These are phyloP conservation scores for Aspergillus tubingensis DNA, from an alignment of 2,329 filamentous ascomycete species.

Conservation along the genomic window DNA sequence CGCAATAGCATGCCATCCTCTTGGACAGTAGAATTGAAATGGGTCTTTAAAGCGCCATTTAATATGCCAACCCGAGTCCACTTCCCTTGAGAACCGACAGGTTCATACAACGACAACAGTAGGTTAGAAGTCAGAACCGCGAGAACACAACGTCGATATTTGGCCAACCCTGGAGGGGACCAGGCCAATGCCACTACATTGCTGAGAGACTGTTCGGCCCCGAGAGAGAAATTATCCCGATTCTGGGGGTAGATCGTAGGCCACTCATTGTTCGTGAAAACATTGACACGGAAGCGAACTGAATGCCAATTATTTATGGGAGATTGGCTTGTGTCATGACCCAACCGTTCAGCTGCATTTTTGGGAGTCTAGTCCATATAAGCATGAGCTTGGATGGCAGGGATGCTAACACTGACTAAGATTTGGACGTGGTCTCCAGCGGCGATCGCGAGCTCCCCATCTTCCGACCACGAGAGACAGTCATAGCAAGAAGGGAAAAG, in stretches of 20 bases:
- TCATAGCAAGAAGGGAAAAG: conserved; percentile 55
- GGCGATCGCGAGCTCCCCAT: conserved; percentile 60
- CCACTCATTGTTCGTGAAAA: conserved; percentile 56
- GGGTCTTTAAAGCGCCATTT: conserved; percentile 50
- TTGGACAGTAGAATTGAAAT: conserved; percentile 35
- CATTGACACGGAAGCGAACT: conserved; percentile 50
- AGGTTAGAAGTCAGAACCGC: conserved; percentile 60
- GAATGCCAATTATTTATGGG: conserved; percentile 38
- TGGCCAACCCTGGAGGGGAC: conserved; percentile 59
- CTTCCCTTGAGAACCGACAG: conserved; percentile 46
- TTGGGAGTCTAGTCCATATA: conserved; percentile 30
- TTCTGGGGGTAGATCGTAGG: conserved; percentile 49
- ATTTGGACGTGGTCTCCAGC: conserved; percentile 58
- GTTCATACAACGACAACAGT: conserved; percentile 58
- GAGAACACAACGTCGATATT: conserved; percentile 56
- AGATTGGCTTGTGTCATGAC: conserved; percentile 26
- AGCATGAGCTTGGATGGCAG: conserved; percentile 14
- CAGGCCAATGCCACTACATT: conserved; percentile 54
- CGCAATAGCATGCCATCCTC: conserved; percentile 27
- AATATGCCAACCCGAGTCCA: conserved; percentile 58
- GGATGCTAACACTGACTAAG: conserved; percentile 41
- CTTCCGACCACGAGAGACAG: conserved; percentile 61
- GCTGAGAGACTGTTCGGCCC: conserved; percentile 60
- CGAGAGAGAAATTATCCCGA: conserved; percentile 55
- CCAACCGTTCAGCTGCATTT: conserved; percentile 15